Conservation (phyloP, 805 yeast species). For the Candida michaelii region DNA sequence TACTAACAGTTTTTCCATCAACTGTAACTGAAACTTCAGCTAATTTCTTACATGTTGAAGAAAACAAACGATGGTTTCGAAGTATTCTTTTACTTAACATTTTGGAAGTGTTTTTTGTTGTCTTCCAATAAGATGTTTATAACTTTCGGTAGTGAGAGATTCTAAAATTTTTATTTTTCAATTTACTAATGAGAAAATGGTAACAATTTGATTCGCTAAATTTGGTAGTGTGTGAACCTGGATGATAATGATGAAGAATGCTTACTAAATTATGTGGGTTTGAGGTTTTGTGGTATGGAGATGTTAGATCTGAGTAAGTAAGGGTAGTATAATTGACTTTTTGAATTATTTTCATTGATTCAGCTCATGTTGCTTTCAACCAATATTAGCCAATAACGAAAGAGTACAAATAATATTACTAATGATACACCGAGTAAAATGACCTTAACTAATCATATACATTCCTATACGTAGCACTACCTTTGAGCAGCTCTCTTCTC, state of each 20-base stretch:
- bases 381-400: too few species aligned
- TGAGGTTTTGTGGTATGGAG: too few species aligned
- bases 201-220: slow-evolving; percentile 29
- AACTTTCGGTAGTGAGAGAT: neutral
- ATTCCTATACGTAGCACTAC: too few species aligned
- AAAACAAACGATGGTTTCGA: slow-evolving; percentile 22
- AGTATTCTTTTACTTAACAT: slow-evolving; percentile 23
- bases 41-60: slow-evolving; percentile 20
- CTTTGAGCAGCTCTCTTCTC: slow-evolving; percentile 11
- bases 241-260: too few species aligned
- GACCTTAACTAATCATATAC: too few species aligned
- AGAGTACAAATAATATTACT: too few species aligned
- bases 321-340: too few species aligned
- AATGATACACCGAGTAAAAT: too few species aligned
- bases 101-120: neutral
- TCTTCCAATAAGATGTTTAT: neutral
- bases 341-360: too few species aligned
- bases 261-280: too few species aligned
- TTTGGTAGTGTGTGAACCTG: neutral
- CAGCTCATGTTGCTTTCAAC: too few species aligned
- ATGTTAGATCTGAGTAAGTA: too few species aligned
- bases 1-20: slow-evolving; percentile 73
- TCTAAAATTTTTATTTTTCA: slow-evolving; percentile 4
- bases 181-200: slow-evolving; percentile 24
- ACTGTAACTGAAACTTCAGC: slow-evolving; percentile 59